Evolutionary conservation across 805 yeast genomes (phyloP), one percentile per base, ranked within the genome.

Genomic region (Wickerhamomyces chambardii): DNA sequence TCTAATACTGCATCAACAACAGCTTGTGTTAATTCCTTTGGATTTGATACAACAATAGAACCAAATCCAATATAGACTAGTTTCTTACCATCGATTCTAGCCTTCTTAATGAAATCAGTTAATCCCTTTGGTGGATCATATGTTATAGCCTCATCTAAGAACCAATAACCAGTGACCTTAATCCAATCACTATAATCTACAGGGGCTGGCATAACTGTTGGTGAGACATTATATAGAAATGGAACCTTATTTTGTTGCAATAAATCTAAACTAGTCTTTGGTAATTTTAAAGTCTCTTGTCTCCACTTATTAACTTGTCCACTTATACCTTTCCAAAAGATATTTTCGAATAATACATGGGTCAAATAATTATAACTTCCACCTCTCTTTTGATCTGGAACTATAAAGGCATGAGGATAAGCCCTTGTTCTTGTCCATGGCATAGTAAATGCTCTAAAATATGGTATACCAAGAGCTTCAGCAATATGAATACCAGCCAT

Each of bases 351-450:
- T 61, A 90, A 74, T 7, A 87, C 90, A 59, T 90, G 95, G 0
- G 97, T 87, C 61, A 90, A 65, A 51, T 85, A 84, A 53, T 90
- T 90, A 59, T 90, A 90, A 9, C 89, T 81, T 3, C 97, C 96
- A 10, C 96, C 96, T 54, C 82, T 72, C 51, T 82, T 85, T 57
- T 84, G 94, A 40, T 87, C 96, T 1, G 97, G 96, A 7, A 85
- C 95, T 53, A 89, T 76, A 44, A 90, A 87, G 0, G 97, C 97
- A 64, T 90, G 97, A 1, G 97, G 97, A 53, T 90, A 90, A 0
- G 96, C 95, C 45, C 95, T 68, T 1, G 97, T 89, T 41, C 95
- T 63, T 0, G 97, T 85, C 97, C 97, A 90, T 0, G 97, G 97
- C 97, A 90, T 90, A 0, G 97, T 90, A 53, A 90, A 90, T 0